Conservation (phyloP, 2,329 filamentous ascomycete genomes). For the Venturia aucupariae region DNA sequence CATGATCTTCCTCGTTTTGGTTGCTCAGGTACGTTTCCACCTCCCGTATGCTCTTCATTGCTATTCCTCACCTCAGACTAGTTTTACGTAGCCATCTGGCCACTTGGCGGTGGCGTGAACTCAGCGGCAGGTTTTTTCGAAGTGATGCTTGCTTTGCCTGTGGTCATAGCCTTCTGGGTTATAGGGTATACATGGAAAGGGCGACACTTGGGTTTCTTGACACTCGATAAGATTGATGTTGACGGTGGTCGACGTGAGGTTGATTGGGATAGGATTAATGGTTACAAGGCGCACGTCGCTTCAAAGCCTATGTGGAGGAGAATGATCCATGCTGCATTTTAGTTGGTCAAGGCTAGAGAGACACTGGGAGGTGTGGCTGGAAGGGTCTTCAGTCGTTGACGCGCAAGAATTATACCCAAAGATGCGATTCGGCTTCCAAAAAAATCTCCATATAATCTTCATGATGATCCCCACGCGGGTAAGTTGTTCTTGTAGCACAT, state of each 20-base stretch:
- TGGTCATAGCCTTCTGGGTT: conserved; percentile 15
- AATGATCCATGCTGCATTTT: neutral
- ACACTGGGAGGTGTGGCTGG: too few relatives aligned
- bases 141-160: conserved; percentile 14
- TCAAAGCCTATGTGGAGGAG: conserved; percentile 7
- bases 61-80: conserved; percentile 20
- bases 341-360: neutral
- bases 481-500: too few relatives aligned
- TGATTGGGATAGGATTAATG: conserved; percentile 56
- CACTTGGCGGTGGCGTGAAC: conserved; percentile 16
- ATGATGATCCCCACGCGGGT: too few relatives aligned
- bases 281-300: conserved; percentile 15
- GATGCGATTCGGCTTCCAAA: too few relatives aligned
- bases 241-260: conserved; percentile 56
- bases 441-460: too few relatives aligned
- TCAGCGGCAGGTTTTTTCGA: conserved; percentile 15
- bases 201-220: conserved; percentile 46
- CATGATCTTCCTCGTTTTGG: conserved; percentile 45
- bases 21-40: conserved; percentile 31
- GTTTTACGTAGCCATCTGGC: conserved; percentile 28
- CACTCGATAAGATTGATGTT: conserved; percentile 53
- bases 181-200: conserved; percentile 54
- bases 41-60: neutral
- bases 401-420: too few relatives aligned
- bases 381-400: too few relatives aligned